Evolutionary conservation across 257 asterid species (phyloP).

Genomic region (Solanum infundibuliforme): DNA sequence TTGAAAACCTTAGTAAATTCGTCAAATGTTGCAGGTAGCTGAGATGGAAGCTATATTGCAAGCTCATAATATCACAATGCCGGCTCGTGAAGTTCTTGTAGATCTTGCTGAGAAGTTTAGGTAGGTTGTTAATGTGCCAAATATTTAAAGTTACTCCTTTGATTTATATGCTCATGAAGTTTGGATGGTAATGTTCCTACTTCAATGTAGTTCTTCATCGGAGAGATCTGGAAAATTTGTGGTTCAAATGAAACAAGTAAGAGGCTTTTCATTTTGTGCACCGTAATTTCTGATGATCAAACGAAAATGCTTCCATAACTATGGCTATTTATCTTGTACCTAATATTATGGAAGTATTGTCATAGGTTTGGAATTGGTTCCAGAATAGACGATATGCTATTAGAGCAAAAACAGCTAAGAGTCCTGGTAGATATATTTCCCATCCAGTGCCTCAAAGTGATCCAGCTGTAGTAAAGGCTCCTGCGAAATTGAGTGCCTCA

Average conservation of each 20-base stretch:
- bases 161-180: neutral
- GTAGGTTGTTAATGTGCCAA: slow-evolving; percentile 16
- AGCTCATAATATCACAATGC: slow-evolving; percentile 62
- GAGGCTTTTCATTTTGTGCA: neutral
- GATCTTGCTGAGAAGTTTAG: slow-evolving; percentile 85
- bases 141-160: neutral
- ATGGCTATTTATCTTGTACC: neutral
- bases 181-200: slow-evolving; percentile 3
- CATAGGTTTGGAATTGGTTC: slow-evolving; percentile 75
- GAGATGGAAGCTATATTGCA: slow-evolving; percentile 86
- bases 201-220: slow-evolving; percentile 46
- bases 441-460: slow-evolving; percentile 34
- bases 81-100: slow-evolving; percentile 67
- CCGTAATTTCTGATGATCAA: neutral
- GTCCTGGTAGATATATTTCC: slow-evolving; percentile 37
- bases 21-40: slow-evolving; percentile 40
- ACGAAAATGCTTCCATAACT: neutral
- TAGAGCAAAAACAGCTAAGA: slow-evolving; percentile 55
- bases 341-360: neutral
- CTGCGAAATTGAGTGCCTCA: slow-evolving; percentile 12
- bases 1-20: neutral
- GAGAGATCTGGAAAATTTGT: slow-evolving; percentile 73
- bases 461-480: slow-evolving; percentile 24
- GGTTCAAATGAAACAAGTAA: slow-evolving; percentile 79
- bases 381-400: slow-evolving; percentile 79